These are phyloP conservation scores for Annulohypoxylon bovei DNA, from an alignment of 495 filamentous ascomycete species.

Conservation along the genomic window DNA sequence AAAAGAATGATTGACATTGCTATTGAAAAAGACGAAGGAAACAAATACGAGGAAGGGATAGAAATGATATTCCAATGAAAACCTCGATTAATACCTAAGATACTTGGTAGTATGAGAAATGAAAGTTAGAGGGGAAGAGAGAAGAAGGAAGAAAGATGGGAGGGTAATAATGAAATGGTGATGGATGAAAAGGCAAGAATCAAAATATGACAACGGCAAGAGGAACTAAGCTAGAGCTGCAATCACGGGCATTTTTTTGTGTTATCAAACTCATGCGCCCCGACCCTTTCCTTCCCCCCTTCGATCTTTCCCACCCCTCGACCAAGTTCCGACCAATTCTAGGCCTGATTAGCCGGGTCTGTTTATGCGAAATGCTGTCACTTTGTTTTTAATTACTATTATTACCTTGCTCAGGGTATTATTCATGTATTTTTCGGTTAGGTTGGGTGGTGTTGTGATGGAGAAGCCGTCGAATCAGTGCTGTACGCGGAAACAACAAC, in stretches of 20 bases:
- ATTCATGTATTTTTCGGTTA: slow-evolving; percentile 31
- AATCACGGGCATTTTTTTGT: slow-evolving; percentile 16
- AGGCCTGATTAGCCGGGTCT: slow-evolving; percentile 42
- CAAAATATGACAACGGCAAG: neutral
- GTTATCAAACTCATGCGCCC: slow-evolving; percentile 38
- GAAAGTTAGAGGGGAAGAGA: neutral
- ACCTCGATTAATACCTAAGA: neutral
- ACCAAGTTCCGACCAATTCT: slow-evolving; percentile 26
- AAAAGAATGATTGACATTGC: neutral
- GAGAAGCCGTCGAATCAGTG: slow-evolving; percentile 35
- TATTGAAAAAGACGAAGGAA: neutral
- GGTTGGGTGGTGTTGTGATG: slow-evolving; percentile 28
- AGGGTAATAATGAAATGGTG: neutral
- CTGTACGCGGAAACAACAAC: slow-evolving; percentile 29
- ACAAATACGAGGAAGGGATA: neutral
- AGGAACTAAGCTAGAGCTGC: slow-evolving; percentile 3
- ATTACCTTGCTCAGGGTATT: slow-evolving; percentile 22
- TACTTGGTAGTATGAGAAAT: neutral
- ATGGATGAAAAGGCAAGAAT: neutral
- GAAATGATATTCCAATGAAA: neutral
- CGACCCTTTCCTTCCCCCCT: slow-evolving; percentile 19
- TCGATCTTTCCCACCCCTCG: slow-evolving; percentile 10
- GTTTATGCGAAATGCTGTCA: slow-evolving; percentile 40
- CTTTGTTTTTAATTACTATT: slow-evolving; percentile 35
- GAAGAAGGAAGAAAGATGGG: neutral